These are phyloP conservation scores for Botryotinia calthae DNA, from an alignment of 2,329 filamentous ascomycete species.

Conservation along the genomic window DNA sequence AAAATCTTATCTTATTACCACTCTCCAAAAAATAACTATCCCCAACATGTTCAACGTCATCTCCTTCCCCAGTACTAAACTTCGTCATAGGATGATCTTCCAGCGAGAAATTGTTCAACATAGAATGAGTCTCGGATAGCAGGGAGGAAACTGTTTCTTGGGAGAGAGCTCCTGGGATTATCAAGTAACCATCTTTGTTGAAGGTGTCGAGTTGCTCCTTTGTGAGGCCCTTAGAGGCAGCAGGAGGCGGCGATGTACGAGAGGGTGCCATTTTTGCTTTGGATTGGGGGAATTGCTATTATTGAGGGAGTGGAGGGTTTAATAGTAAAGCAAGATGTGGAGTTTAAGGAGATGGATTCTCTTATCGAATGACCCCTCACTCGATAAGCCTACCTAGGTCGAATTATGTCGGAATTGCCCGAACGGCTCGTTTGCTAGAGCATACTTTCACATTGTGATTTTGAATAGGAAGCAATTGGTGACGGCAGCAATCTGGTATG, in stretches of 20 bases:
- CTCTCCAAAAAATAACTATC: slow-evolving; percentile 91
- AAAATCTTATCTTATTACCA: slow-evolving; percentile 91
- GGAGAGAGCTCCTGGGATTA: slow-evolving; percentile 75
- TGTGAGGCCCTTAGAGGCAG: slow-evolving; percentile 51
- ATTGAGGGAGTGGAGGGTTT: not conserved
- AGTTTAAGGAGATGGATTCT: not conserved
- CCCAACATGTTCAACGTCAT: slow-evolving; percentile 69
- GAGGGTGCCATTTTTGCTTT: not conserved
- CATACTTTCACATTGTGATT: not conserved
- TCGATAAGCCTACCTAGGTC: not conserved
- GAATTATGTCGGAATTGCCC: not conserved
- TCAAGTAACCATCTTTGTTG: slow-evolving; percentile 81
- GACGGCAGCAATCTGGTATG: not conserved
- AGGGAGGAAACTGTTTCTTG: slow-evolving; percentile 64
- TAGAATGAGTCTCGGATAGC: slow-evolving; percentile 68
- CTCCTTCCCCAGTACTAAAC: slow-evolving; percentile 79
- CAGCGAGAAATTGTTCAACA: slow-evolving; percentile 76
- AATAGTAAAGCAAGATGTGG: not conserved
- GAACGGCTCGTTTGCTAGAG: not conserved
- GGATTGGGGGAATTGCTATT: not conserved
- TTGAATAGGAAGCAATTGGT: not conserved
- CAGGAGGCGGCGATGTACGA: not conserved
- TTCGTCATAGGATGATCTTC: slow-evolving; percentile 85
- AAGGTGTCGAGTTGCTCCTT: slow-evolving; percentile 70
- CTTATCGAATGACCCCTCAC: slow-evolving; percentile 6